A percentile compares a stretch with the other conserved stretches of the same genome.
Evolutionary conservation across 371 early-diverging fungal genomes (phyloP).

Genomic region (Rhizopus stolonifer): DNA sequence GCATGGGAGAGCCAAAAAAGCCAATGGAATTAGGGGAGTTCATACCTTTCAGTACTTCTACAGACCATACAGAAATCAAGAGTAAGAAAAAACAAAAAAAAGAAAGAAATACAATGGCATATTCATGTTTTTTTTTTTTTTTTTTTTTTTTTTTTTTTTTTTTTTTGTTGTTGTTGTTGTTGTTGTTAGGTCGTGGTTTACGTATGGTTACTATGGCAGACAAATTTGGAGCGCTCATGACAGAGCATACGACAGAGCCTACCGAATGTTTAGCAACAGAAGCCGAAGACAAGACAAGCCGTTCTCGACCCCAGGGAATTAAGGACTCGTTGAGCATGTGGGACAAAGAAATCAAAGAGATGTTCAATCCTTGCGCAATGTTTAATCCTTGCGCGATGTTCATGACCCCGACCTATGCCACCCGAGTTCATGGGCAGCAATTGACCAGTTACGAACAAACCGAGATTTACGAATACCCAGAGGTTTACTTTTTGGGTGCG

Average conservation of each 20-base stretch:
- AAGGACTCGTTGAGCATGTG: slow-evolving; percentile 27
- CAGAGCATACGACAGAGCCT: slow-evolving; percentile 26
- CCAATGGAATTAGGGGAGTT: too few species aligned
- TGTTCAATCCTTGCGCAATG: slow-evolving; percentile 28
- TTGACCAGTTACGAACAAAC: slow-evolving; percentile 80
- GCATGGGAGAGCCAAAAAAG: neutral
- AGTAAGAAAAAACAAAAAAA: too few species aligned
- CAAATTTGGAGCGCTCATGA: slow-evolving; percentile 32
- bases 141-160: too few species aligned
- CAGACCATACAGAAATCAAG: too few species aligned
- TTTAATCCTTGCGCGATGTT: slow-evolving; percentile 20
- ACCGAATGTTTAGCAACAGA: slow-evolving; percentile 19
- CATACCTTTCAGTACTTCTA: too few species aligned
- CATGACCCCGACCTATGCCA: slow-evolving; percentile 26
- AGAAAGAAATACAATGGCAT: too few species aligned
- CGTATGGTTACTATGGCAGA: slow-evolving; percentile 28
- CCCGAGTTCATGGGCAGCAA: slow-evolving; percentile 35
- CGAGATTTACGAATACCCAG: slow-evolving; percentile 63
- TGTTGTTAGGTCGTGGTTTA: neutral
- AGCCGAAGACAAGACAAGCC: slow-evolving; percentile 1
- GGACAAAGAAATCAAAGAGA: slow-evolving; percentile 30
- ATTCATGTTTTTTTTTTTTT: too few species aligned
- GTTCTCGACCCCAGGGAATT: slow-evolving; percentile 15
- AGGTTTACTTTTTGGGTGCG: slow-evolving; percentile 67
- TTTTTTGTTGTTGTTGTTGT: too few species aligned